Evolutionary conservation across 257 asterid genomes (phyloP).

Genomic region (Salvia splendens): DNA sequence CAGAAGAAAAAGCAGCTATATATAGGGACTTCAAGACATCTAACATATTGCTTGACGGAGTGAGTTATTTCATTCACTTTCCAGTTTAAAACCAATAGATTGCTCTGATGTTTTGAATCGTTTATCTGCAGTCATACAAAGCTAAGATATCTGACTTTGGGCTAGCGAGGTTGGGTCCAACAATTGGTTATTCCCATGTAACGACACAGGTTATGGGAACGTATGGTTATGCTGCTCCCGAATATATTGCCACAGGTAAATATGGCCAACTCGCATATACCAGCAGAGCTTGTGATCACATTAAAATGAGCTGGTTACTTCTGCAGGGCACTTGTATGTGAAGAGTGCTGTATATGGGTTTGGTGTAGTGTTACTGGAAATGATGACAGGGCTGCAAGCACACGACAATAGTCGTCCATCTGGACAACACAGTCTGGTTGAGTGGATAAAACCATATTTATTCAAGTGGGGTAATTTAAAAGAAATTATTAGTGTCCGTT

Average conservation of each 20-base stretch:
- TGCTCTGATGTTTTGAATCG: too few relatives aligned
- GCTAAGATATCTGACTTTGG: not conserved
- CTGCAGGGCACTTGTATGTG: not conserved
- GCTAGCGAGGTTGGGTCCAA: not conserved
- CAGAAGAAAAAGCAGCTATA: not conserved
- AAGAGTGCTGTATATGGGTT: not conserved
- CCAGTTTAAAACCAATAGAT: too few relatives aligned
- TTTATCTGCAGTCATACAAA: not conserved
- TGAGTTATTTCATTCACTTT: not conserved
- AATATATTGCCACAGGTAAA: not conserved
- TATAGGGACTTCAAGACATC: not conserved
- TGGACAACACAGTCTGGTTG: not conserved
- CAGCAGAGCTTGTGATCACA: not conserved
- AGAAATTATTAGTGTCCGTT: not conserved
- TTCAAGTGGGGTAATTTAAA: not conserved
- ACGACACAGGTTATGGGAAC: not conserved
- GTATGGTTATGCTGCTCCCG: not conserved
- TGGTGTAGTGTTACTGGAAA: not conserved
- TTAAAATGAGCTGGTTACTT: not conserved
- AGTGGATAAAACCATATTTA: not conserved
- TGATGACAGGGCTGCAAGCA: not conserved
- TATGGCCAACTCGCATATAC: not conserved
- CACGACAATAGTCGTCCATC: not conserved
- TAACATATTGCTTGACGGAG: slow-evolving; percentile 7
- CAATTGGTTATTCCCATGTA: not conserved